A percentile compares a stretch with the other conserved stretches of the same genome.
Conservation (phyloP, 2,329 filamentous ascomycete species). For the Plectosphaerella sp. region DNA sequence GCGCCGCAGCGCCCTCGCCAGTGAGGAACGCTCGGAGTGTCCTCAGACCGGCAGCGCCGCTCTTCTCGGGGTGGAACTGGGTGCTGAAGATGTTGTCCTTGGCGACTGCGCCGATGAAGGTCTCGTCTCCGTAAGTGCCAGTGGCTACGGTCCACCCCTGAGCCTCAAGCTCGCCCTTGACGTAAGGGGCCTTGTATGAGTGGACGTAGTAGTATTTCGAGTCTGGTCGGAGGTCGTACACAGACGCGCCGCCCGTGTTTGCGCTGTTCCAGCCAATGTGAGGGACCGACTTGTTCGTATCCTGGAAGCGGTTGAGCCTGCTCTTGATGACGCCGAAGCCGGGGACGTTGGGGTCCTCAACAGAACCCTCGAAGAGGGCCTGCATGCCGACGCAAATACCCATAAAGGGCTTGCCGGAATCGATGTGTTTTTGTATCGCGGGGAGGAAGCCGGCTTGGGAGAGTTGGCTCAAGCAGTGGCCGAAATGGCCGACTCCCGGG, state of each 20-base stretch:
- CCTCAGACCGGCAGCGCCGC: conserved; percentile 79
- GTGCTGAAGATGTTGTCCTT: conserved; percentile 83
- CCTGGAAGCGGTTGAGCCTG: conserved; percentile 70
- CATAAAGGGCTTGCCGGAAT: conserved; percentile 94
- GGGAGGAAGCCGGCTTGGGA: conserved; percentile 77
- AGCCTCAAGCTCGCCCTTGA: conserved; percentile 66
- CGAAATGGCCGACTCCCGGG: conserved; percentile 95
- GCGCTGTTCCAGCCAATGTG: conserved; percentile 99
- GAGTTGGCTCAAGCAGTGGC: conserved; percentile 87
- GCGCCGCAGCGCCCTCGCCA: conserved; percentile 54
- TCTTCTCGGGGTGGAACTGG: conserved; percentile 98
- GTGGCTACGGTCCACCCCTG: conserved; percentile 92
- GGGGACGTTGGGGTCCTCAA: conserved; percentile 66
- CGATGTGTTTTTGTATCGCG: conserved; percentile 77
- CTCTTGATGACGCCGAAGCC: conserved; percentile 75
- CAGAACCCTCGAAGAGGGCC: conserved; percentile 81
- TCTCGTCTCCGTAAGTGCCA: conserved; percentile 79
- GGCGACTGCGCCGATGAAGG: conserved; percentile 86
- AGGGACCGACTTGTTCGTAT: conserved; percentile 80
- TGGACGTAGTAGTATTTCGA: conserved; percentile 99
- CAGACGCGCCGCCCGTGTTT: conserved; percentile 48
- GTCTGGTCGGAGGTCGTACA: conserved; percentile 73
- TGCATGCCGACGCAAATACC: conserved; percentile 95
- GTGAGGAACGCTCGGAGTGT: conserved; percentile 82
- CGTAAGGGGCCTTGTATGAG: conserved; percentile 82